Evolutionary conservation across 345 rosid genomes (phyloP), one percentile per base, ranked within the genome.

Genomic region (Lagerstroemia speciosa): DNA sequence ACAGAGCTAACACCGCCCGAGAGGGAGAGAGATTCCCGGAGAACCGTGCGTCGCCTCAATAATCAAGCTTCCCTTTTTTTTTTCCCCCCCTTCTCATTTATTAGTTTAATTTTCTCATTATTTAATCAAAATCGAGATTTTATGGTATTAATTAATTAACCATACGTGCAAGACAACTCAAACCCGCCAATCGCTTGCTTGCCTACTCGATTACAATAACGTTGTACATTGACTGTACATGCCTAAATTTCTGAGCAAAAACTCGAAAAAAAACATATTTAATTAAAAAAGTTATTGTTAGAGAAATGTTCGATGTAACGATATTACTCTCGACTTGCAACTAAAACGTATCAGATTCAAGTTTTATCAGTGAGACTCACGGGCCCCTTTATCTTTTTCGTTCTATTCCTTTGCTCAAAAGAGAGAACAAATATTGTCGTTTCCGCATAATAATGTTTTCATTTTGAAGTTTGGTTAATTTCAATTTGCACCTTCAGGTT

Each of bases 21-120:
- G 82, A 79, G 53, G 57, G 45, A 66, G 87, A 87, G 85, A 89
- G 96, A 89, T 85, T 89, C 92, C 90, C 86, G 89, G 92, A 82
- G 84, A 84, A 71, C 86, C 90, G 71, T 70, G 87, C 92, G 90
- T 84, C 87, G 84, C 86, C 80, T 87, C 75, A 76, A 57, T 85
- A 71, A 83, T 82, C 67, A 77, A 83, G 70, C 80, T 74, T 17
- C 14, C 19, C 52, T 38, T 38, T 38, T 38, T 38, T 4, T 38
- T 38, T 38, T 10, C 41, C 10, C 41, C 41, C 10, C 41, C 10
- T 41, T 41, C 55, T 48, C 69, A 12, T 41, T 58, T 70, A 31
- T 46, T 66, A 62, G 38, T 46, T 70, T 69, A 50, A 53, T 72
- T 69, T 45, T 43, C 11, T 32, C 2, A 31, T 19, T 24, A 33